Evolutionary conservation across 106 monocot genomes (phyloP), one percentile per base, ranked within the genome.

Genomic region (Dendrobium huoshanense): DNA sequence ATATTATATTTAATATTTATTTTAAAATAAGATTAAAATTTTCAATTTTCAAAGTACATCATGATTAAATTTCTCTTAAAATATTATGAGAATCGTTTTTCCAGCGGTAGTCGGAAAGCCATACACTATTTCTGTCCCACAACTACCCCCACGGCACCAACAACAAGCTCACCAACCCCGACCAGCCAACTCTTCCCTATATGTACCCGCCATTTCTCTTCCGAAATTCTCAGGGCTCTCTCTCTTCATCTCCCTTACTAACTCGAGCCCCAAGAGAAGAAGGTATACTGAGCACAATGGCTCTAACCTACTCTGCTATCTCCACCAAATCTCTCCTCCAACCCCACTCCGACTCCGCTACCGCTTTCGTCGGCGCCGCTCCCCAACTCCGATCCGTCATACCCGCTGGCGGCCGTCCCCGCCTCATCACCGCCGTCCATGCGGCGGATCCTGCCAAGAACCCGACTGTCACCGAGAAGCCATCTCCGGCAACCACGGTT

Each of bases 391-490:
- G 56, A 33, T n/a, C 41, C 41, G 9, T 56, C 9, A 15, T 41
- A 40, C 31, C 56, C 41, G 2, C 41, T 37, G 41, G 47, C 19
- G 13, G 29, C 61, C 43, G 47, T 5, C 17, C 25, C 40, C 78
- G 33, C 40, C 59, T 41, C 61, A 61, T 78, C 41, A 18, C 40
- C 33, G 56, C 78, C 40, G 61, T 78, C 40, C 78, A 78, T 7
- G 55, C 78, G 0, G 41, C 78, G 1, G 78, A 78, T 31, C 78
- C 78, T 18, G 33, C 56, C 61, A 78, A 78, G 19, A 61, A 31
- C 33, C 78, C 78, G 22, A 4, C 61, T 58, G 78, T 61, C 17
- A 29, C 41, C 25, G 78, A 54, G 4, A 78, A 55, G 41, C 27
- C 78, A n/a, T 58, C 61, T 16, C 33, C n/a, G 13, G 20, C 61